Evolutionary conservation across 2,329 filamentous ascomycete genomes (phyloP), one percentile per base, ranked within the genome.

Genomic region (Trichoderma atroviride): DNA sequence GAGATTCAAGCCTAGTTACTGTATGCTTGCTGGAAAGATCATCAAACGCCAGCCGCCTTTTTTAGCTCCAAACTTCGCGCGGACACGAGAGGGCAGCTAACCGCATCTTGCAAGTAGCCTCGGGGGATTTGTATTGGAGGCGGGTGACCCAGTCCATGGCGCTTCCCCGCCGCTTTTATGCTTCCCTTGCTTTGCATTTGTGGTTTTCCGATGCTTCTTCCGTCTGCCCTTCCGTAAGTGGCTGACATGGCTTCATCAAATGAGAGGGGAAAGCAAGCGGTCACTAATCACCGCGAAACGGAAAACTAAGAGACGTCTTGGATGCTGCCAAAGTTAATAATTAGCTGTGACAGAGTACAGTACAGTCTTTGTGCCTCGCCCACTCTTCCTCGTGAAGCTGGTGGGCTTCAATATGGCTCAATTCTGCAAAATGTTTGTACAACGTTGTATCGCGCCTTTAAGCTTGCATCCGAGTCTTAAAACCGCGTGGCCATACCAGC

Each of bases 381-480:
- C 29, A 14, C 24, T 56, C 24, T 37, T 4, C 16, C 10, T 55
- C 24, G 27, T 55, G 24, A 55, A 29, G 52, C 4, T 9, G 19
- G 24, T 24, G n/a, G 40, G n/a, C 47, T 55, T 16, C 6, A 40
- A 33, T 27, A 58, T 14, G 52, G 31, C 63, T 53, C 37, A 22
- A 24, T 31, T 16, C 14, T 52, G 56, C 10, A 13, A 58, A 66
- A 24, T 9, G 52, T 37, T 11, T 43, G 63, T 67, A 59, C 63
- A 67, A 58, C 63, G 63, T 67, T 67, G 63, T 67, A 67, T 67
- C 56, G 57, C 57, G 65, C 65, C 65, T 47, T 68, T 55, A 40
- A 61, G 65, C 65, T 68, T 68, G 65, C 65, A 61, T 68, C 47
- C 65, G 56, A 61, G 47, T 40, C 33, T 47, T 60, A 61, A 55